phyloP scores from a whole-genome alignment of 306 rosid genomes.

The Heteromeles arbutifolia region DNA sequence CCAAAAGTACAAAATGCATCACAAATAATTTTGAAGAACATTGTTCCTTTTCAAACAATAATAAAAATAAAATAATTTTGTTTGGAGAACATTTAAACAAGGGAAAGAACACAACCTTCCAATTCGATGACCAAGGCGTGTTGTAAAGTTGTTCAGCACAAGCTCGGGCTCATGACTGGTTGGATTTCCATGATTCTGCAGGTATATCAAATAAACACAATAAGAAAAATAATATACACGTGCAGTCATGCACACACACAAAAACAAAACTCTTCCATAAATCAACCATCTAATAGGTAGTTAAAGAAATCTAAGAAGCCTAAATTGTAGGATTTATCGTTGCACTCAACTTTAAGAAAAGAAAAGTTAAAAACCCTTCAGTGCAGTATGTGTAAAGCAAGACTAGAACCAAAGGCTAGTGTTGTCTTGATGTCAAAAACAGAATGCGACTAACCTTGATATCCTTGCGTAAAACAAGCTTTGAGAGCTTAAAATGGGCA shows the following conservation, averaged over 20 bases:
- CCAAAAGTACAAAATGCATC: neutral
- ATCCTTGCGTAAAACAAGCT: slow-evolving; percentile 73
- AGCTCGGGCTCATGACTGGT: slow-evolving; percentile 90
- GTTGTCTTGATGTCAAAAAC: neutral
- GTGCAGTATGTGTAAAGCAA: neutral
- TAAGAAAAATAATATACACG: neutral
- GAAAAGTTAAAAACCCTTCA: neutral
- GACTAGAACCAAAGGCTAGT: neutral
- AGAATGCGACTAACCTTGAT: slow-evolving; percentile 47
- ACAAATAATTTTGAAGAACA: neutral
- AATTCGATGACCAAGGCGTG: slow-evolving; percentile 82
- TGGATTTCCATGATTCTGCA: slow-evolving; percentile 91
- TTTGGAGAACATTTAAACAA: neutral
- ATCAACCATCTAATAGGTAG: neutral
- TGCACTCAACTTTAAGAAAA: neutral
- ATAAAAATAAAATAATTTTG: no score
- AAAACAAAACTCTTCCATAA: neutral
- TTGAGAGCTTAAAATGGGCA: slow-evolving; percentile 86
- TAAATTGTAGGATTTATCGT: neutral
- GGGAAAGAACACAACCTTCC: slow-evolving; percentile 58
- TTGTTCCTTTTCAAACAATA: no score
- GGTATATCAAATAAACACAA: neutral
- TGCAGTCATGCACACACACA: neutral
- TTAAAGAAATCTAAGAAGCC: neutral
- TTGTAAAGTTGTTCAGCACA: slow-evolving; percentile 63